Conservation (phyloP, 176 grass and related monocot genomes). For the Zea luxurians region DNA sequence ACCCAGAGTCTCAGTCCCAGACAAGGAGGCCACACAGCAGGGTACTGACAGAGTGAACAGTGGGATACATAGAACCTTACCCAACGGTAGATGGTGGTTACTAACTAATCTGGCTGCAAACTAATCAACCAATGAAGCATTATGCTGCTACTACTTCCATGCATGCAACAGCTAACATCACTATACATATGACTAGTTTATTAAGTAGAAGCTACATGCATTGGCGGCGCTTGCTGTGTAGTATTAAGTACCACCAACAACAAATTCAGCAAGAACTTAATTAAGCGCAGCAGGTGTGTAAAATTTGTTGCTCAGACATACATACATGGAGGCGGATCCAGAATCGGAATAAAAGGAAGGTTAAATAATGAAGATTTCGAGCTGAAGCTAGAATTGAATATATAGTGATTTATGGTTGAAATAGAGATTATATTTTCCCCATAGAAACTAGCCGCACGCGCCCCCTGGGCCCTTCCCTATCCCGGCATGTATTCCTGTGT, state of each 20-base stretch:
- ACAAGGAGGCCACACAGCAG: not conserved
- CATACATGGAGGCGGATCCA: no score
- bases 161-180: not conserved
- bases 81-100: not conserved
- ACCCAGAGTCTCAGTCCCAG: constrained; percentile 1
- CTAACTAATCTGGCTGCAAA: constrained; percentile 26
- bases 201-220: not conserved
- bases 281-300: constrained; percentile 7
- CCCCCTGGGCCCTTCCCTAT: not conserved
- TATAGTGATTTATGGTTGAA: no score
- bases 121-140: constrained; percentile 4
- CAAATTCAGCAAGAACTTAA: constrained; percentile 16
- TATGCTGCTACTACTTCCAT: constrained; percentile 1
- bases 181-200: not conserved
- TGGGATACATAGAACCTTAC: constrained; percentile 30
- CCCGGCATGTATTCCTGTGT: not conserved
- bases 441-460: no score
- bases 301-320: not conserved
- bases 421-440: no score
- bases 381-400: no score
- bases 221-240: not conserved
- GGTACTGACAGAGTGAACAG: not conserved
- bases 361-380: no score
- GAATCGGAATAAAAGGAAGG: no score
- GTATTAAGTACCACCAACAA: not conserved